Percentiles rank a stretch among this genome's conserved stretches.
Conservation (phyloP, 106 monocot genomes). For the Acorus calamus region DNA sequence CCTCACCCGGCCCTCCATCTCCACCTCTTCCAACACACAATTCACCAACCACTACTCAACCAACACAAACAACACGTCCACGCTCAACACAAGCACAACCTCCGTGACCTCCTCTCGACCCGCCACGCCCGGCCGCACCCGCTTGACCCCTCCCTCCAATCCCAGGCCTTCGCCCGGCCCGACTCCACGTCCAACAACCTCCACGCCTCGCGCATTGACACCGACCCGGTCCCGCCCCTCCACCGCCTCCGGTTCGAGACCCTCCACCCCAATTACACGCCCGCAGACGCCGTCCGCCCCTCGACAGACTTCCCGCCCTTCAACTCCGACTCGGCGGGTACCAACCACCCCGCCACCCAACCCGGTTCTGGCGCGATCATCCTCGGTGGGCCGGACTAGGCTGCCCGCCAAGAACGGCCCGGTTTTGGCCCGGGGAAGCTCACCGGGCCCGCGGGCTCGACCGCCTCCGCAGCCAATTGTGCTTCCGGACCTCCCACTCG, state of each 20-base stretch:
- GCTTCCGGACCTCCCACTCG: conserved; percentile 51
- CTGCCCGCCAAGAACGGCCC: conserved; percentile 15
- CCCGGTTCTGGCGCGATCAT: conserved; percentile 19
- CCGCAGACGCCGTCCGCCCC: too few species aligned
- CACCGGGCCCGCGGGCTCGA: conserved; percentile 46
- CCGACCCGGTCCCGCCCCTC: conserved; percentile 40
- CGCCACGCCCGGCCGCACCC: conserved; percentile 49
- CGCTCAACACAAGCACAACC: conserved; percentile 49
- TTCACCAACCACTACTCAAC: conserved; percentile 24
- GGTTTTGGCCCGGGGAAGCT: conserved; percentile 36
- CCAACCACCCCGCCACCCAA: conserved; percentile 10
- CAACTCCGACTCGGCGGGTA: conserved; percentile 53
- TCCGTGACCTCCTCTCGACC: conserved; percentile 62
- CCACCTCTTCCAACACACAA: too few species aligned
- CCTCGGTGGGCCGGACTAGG: conserved; percentile 31
- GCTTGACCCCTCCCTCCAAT: conserved; percentile 1
- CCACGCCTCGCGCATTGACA: conserved; percentile 36
- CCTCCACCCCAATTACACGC: conserved; percentile 22
- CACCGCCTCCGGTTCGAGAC: conserved; percentile 13
- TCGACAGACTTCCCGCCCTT: conserved; percentile 13
- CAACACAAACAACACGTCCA: conserved; percentile 31
- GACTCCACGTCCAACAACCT: too few species aligned
- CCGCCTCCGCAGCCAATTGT: conserved; percentile 44
- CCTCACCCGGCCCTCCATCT: conserved; percentile 46
- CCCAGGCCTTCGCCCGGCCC: conserved; percentile 19